Base-by-base conservation (phyloP, 768 basidiomycete genomes). In the Mycena floridula region DNA sequence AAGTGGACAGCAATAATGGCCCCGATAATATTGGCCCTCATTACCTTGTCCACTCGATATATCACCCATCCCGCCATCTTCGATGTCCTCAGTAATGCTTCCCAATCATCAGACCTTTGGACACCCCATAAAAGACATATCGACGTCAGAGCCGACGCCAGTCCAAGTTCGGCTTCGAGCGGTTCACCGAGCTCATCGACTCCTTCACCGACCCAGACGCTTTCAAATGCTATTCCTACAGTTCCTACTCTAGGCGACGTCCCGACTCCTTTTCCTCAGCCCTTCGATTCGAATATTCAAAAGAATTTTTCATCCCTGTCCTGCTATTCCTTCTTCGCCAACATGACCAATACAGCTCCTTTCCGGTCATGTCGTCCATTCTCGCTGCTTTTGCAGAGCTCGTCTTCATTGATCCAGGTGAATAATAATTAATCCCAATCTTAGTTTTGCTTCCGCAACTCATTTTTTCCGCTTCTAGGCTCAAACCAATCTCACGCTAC, bases 361-460 rank as follows among this genome's bases (percentile, higher is more conserved):
- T 89, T 91, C 57, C 70, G 81, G n/a, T 57, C 72, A n/a, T 92
- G 89, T 58, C 76, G 89, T 6, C 76, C 88, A 0, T 80, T 91
- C 59, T 84, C 85, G 3, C 53, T 90, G 25, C 72, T 91, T 32
- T 58, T 78, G 16, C 66, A 71, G 50, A 69, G 62, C 9, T 86
- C 87, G 4, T 46, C 59, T 16, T 66, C 59, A 11, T 87, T 87
- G 53, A 61, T 74, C 40, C 23, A 35, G 26, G 20, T 21, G 5
- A 7, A 8, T 22, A 11, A 20, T 1, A 12, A 4, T 30, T 8
- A n/a, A 4, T 38, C n/a, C n/a, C n/a, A n/a, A n/a, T 40, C 23
- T 13, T 16, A 7, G 3, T 20, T 5, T n/a, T 13, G 32, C 25
- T 9, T 15, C 22, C 22, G 43, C 39, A 40, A 40, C 43, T 24